Conservation (phyloP, 208 protist genomes). For the Acanthamoeba divionensis region DNA sequence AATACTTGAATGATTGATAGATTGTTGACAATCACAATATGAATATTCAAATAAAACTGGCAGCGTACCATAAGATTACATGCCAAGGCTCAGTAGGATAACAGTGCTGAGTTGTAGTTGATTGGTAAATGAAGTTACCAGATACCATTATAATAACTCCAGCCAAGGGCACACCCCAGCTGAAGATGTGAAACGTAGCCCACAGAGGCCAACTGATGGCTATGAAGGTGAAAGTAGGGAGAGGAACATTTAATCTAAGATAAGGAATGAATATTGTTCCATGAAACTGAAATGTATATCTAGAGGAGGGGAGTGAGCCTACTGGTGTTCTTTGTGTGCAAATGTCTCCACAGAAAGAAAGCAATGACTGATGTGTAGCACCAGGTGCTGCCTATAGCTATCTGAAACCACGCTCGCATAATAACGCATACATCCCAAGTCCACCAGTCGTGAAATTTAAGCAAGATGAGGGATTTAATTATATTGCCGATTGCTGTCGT, state of each 20-base stretch:
- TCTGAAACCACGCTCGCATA: slow-evolving; percentile 34
- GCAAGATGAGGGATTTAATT: background rate
- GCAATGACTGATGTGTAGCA: slow-evolving; percentile 36
- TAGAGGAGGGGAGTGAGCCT: background rate
- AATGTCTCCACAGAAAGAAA: background rate
- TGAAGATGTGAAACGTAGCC: background rate
- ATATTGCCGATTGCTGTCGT: background rate
- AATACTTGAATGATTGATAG: too few relatives aligned
- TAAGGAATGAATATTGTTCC: background rate
- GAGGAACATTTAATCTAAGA: background rate
- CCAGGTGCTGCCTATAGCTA: slow-evolving; percentile 24
- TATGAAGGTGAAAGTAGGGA: too few relatives aligned
- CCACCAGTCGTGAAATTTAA: background rate
- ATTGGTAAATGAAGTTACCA: slow-evolving; percentile 22
- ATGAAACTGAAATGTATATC: background rate
- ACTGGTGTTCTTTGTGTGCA: background rate
- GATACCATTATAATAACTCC: background rate
- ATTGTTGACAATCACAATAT: too few relatives aligned
- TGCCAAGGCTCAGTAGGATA: slow-evolving; percentile 4
- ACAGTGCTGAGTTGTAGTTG: background rate
- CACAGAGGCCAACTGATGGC: background rate
- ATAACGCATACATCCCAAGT: background rate
- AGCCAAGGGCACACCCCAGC: slow-evolving; percentile 1
- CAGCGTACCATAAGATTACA: slow-evolving; percentile 20
- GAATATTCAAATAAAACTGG: too few relatives aligned